A percentile compares a stretch with the other conserved stretches of the same genome.
Evolutionary conservation across 2,329 filamentous ascomycete species (phyloP).

Genomic region (Alternaria hordeiaustralica): DNA sequence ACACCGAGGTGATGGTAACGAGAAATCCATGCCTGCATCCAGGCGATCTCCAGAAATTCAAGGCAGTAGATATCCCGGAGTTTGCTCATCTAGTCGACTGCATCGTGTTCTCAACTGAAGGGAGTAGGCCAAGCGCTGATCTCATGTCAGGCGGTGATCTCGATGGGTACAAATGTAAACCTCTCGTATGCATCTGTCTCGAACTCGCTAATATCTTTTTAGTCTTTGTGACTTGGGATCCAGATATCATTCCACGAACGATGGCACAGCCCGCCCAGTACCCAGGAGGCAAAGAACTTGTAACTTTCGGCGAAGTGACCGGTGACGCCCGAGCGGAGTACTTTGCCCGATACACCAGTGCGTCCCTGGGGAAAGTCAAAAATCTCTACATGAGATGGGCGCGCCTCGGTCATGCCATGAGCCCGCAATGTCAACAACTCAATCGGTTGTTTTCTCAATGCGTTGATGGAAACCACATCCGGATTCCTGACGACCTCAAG

Average conservation of each 20-base stretch:
- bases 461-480: slow-evolving; percentile 52
- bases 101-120: slow-evolving; percentile 50
- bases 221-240: slow-evolving; percentile 55
- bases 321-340: slow-evolving; percentile 50
- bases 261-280: slow-evolving; percentile 50
- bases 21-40: slow-evolving; percentile 54
- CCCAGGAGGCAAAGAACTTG: slow-evolving; percentile 48
- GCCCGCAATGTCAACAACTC: slow-evolving; percentile 50
- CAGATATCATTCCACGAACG: slow-evolving; percentile 47
- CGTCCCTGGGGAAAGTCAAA: slow-evolving; percentile 50
- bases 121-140: slow-evolving; percentile 49
- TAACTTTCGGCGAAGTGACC: slow-evolving; percentile 47
- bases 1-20: slow-evolving; percentile 50
- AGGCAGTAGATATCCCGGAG: slow-evolving; percentile 45
- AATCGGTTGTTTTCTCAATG: slow-evolving; percentile 53
- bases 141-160: slow-evolving; percentile 54
- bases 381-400: slow-evolving; percentile 54
- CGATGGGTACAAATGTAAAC: slow-evolving; percentile 52
- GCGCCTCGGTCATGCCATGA: slow-evolving; percentile 46
- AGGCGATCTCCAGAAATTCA: slow-evolving; percentile 54
- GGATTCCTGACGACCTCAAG: slow-evolving; percentile 45
- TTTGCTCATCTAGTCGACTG: slow-evolving; percentile 51
- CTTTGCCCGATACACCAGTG: slow-evolving; percentile 51
- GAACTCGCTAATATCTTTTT: not conserved
- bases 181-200: not conserved